Percentiles rank a stretch among this genome's conserved stretches.
Evolutionary conservation across 768 basidiomycete genomes (phyloP).

Genomic region (Rhizopogon sp.): DNA sequence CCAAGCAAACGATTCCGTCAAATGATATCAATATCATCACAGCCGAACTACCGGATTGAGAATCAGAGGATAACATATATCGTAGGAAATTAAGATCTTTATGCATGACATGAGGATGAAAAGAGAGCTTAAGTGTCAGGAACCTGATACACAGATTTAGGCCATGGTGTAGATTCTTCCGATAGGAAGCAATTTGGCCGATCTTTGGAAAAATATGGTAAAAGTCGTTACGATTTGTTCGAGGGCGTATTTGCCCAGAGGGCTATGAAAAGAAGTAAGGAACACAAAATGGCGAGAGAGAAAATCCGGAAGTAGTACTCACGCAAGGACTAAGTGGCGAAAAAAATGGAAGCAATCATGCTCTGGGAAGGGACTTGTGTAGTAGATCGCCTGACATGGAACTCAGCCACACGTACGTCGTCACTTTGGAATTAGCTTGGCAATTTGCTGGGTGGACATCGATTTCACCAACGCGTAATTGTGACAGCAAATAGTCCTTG

Average conservation of each 20-base stretch:
- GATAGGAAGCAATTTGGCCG: conserved; percentile 10
- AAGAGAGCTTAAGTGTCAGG: conserved; percentile 10
- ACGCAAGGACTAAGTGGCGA: conserved; percentile 3
- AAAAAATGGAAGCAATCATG: not conserved
- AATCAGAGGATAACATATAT: conserved; percentile 6
- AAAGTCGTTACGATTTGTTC: not conserved
- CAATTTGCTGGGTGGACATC: conserved; percentile 2
- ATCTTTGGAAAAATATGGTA: conserved; percentile 7
- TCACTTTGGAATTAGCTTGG: not conserved
- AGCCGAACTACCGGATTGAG: conserved; percentile 12
- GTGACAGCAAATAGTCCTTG: not conserved
- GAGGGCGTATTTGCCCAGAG: not conserved
- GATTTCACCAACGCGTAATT: conserved; percentile 3
- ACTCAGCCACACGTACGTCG: not conserved
- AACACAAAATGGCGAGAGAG: not conserved
- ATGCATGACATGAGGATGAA: conserved; percentile 6
- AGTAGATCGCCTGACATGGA: not conserved
- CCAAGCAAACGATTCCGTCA: conserved; percentile 7
- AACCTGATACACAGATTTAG: conserved; percentile 9
- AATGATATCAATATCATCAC: conserved; percentile 10
- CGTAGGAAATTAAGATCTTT: conserved; percentile 9
- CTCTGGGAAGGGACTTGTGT: not conserved
- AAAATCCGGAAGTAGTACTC: conserved; percentile 1
- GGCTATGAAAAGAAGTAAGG: conserved; percentile 7
- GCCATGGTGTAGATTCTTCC: conserved; percentile 6